Evolutionary conservation across 768 basidiomycete genomes (phyloP).

Genomic region (Mycena amicta): DNA sequence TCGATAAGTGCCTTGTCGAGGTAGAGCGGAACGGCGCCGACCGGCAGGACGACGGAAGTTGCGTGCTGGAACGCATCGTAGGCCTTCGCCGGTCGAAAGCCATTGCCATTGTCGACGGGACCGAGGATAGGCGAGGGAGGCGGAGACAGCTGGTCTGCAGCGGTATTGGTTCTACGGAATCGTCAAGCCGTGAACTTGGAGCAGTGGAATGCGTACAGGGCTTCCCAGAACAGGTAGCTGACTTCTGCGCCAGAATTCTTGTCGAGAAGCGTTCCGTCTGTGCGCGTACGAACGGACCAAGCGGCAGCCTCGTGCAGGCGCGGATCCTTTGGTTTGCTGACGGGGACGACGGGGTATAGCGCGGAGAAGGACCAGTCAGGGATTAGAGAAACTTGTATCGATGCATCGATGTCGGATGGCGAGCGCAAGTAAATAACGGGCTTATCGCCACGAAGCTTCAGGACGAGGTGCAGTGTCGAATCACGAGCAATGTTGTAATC

Average conservation of each 20-base stretch:
- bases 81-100: constrained; percentile 8
- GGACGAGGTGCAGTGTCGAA: background rate
- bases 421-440: constrained; percentile 10
- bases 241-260: constrained; percentile 22
- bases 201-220: constrained; percentile 3
- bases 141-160: background rate
- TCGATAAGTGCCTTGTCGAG: constrained; percentile 34
- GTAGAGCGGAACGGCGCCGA: constrained; percentile 34
- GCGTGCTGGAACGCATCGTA: constrained; percentile 22
- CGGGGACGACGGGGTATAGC: background rate
- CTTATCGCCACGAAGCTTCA: background rate
- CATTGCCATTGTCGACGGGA: background rate
- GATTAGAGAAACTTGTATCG: constrained; percentile 1
- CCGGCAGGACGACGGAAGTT: constrained; percentile 34
- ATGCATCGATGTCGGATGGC: background rate
- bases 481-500: too few species aligned
- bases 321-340: background rate
- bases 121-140: background rate
- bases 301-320: background rate
- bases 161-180: background rate
- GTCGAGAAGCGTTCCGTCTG: constrained; percentile 25
- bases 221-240: constrained; percentile 31
- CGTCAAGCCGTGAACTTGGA: background rate
- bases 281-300: constrained; percentile 7
- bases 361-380: constrained; percentile 3